These are phyloP conservation scores for Coix lacrymajobi DNA, from an alignment of 176 grass and related monocot genomes.

Conservation along the genomic window DNA sequence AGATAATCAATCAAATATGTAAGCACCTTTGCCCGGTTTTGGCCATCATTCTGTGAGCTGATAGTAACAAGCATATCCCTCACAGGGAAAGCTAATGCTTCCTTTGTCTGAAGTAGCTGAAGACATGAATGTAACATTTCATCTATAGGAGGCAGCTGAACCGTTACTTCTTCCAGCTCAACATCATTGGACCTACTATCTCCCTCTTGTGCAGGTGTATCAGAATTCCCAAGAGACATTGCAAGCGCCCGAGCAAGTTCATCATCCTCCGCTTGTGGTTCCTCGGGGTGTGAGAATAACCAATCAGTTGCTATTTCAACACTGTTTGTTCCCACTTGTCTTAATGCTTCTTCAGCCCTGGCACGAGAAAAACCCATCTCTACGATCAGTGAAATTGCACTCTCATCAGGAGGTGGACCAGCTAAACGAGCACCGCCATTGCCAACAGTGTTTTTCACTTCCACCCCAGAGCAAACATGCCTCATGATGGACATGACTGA, in stretches of 20 bases:
- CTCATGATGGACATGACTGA: conserved; percentile 90
- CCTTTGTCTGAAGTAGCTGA: conserved; percentile 68
- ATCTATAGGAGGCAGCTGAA: conserved; percentile 81
- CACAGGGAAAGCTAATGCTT: conserved; percentile 84
- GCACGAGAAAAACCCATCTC: conserved; percentile 95
- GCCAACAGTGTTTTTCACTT: conserved; percentile 59
- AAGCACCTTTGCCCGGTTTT: conserved; percentile 77
- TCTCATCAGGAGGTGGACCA: conserved; percentile 89
- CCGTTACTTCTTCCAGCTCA: conserved; percentile 74
- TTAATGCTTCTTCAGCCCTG: conserved; percentile 92
- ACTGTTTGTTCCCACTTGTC: conserved; percentile 90
- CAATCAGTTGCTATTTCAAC: conserved; percentile 98
- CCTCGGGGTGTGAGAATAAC: conserved; percentile 94
- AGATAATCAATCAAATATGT: conserved; percentile 86
- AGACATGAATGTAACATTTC: conserved; percentile 84
- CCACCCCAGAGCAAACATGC: conserved; percentile 91
- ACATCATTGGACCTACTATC: conserved; percentile 39
- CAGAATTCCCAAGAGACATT: conserved; percentile 89
- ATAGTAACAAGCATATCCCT: conserved; percentile 89
- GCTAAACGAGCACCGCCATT: conserved; percentile 50
- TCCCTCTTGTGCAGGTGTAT: conserved; percentile 62
- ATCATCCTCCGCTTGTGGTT: conserved; percentile 93
- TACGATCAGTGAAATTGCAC: conserved; percentile 86
- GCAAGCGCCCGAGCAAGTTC: conserved; percentile 97
- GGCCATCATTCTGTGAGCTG: conserved; percentile 91